Conservation (phyloP, 139 green algal species). For the Closterium sp. region DNA sequence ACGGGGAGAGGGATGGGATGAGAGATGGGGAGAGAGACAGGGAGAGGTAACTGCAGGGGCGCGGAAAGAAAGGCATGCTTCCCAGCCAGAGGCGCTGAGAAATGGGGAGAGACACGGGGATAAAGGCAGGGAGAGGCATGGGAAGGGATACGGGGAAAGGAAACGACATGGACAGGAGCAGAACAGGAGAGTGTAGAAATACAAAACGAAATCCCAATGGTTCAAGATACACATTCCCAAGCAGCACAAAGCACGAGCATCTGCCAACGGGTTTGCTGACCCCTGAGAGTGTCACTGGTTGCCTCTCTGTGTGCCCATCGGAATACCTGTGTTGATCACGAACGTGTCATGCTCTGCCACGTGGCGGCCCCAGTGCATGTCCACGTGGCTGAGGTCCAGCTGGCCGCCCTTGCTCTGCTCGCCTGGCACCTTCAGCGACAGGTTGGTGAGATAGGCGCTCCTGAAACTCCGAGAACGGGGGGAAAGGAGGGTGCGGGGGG, state of each 20-base stretch:
- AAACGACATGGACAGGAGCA: too few species aligned
- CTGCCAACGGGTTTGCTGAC: not conserved
- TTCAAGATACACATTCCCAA: not conserved
- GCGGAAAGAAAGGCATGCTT: too few species aligned
- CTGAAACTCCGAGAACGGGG: not conserved
- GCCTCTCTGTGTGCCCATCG: not conserved
- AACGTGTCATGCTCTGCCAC: not conserved
- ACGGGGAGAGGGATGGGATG: not conserved
- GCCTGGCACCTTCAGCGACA: not conserved
- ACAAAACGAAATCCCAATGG: not conserved
- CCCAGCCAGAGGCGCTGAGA: too few species aligned
- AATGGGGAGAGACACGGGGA: too few species aligned
- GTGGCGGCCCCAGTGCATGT: not conserved
- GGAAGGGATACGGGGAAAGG: too few species aligned
- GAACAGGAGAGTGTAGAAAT: not conserved
- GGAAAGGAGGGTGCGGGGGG: not conserved
- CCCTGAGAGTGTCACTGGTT: not conserved
- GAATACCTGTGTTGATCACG: not conserved
- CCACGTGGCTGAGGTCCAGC: not conserved
- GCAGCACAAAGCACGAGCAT: not conserved
- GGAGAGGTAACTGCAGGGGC: not conserved
- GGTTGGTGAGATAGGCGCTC: not conserved
- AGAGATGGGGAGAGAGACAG: not conserved
- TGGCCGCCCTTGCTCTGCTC: not conserved
- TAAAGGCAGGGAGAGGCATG: too few species aligned